A percentile compares a stretch with the other conserved stretches of the same genome.
Evolutionary conservation across 2,329 filamentous ascomycete species (phyloP).

Genomic region (Metarhizium album): DNA sequence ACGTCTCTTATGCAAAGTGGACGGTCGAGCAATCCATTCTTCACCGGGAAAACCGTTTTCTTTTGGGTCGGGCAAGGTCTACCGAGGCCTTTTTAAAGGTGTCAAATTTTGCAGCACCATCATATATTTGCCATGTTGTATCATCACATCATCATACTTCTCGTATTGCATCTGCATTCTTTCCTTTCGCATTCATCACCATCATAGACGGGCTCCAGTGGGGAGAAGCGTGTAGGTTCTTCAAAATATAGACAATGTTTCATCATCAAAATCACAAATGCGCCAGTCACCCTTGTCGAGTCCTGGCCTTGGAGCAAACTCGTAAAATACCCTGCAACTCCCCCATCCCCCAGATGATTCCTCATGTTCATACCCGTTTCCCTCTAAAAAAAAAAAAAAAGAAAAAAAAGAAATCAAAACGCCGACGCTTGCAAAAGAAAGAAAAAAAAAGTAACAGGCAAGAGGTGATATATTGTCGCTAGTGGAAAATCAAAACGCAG

Average conservation of each 20-base stretch:
- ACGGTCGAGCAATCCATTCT: not conserved
- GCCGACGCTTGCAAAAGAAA: conserved; percentile 7
- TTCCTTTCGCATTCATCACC: not conserved
- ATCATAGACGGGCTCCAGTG: not conserved
- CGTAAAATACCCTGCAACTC: not conserved
- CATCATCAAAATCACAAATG: not conserved
- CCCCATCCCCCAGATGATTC: not conserved
- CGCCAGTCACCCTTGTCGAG: not conserved
- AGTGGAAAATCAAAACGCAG: conserved; percentile 1
- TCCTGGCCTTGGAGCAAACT: not conserved
- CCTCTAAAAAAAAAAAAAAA: not conserved
- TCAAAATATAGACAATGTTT: not conserved
- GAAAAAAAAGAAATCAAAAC: conserved; percentile 5
- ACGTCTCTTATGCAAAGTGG: not conserved
- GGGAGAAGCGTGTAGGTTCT: not conserved
- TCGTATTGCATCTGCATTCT: not conserved
- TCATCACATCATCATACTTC: not conserved
- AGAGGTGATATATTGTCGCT: conserved; percentile 3
- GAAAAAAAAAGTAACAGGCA: conserved; percentile 3
- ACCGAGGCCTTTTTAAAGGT: not conserved
- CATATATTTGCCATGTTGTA: not conserved
- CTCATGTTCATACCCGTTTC: not conserved
- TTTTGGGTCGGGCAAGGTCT: not conserved
- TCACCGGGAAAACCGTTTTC: not conserved
- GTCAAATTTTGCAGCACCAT: not conserved